Evolutionary conservation across 192 early-diverging fungal species (phyloP).

Genomic region (Borealophlyctis nickersoniae): DNA sequence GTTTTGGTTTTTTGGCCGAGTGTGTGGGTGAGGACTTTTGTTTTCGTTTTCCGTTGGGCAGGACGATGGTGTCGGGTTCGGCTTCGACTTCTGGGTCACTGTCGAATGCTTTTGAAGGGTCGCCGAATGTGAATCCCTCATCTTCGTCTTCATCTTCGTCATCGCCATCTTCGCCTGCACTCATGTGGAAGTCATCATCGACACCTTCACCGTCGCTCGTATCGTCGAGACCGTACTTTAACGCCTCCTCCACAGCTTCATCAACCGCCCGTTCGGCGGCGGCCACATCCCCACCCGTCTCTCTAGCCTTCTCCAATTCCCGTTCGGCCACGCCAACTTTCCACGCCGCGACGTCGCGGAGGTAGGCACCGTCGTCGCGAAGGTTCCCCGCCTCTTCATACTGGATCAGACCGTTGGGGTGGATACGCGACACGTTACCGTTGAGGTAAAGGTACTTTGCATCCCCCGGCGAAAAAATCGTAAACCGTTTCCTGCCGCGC

Average conservation of each 20-base stretch:
- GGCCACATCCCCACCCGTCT: background rate
- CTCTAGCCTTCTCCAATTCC: background rate
- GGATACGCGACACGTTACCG: conserved; percentile 22
- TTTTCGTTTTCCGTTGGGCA: background rate
- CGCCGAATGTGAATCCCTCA: conserved; percentile 2
- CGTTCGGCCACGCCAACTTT: conserved; percentile 23
- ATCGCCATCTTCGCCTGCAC: conserved; percentile 16
- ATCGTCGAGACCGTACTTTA: conserved; percentile 20
- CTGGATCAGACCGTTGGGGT: conserved; percentile 37
- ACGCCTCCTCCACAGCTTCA: conserved; percentile 16
- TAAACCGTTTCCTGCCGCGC: conserved; percentile 37
- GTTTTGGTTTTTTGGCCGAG: background rate
- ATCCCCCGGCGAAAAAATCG: conserved; percentile 42
- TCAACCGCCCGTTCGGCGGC: conserved; percentile 27
- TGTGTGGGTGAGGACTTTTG: conserved; percentile 1
- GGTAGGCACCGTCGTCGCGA: conserved; percentile 38
- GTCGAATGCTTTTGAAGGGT: too few relatives aligned
- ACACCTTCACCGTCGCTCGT: background rate
- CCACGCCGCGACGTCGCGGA: conserved; percentile 33
- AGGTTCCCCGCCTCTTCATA: conserved; percentile 17
- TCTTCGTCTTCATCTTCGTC: conserved; percentile 30
- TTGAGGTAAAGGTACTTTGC: conserved; percentile 24
- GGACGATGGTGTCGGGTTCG: too few relatives aligned
- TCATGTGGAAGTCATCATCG: conserved; percentile 11
- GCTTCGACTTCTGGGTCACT: too few relatives aligned